A percentile compares a stretch with the other conserved stretches of the same genome.
These are phyloP conservation scores for Saccharomyces hybrid DNA, from an alignment of 1,139 yeast species.

Conservation along the genomic window DNA sequence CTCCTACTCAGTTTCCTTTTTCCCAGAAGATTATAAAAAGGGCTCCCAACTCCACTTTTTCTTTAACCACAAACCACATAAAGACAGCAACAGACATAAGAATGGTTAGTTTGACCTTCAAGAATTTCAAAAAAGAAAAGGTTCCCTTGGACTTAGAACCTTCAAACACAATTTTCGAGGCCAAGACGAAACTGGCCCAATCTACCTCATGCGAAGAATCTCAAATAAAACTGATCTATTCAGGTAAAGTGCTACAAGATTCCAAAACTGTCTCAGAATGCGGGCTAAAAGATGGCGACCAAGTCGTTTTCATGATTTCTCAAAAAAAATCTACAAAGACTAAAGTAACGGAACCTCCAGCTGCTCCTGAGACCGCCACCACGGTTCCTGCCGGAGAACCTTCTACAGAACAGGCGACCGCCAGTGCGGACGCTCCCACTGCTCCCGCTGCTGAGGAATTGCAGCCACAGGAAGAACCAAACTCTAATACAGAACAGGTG, in stretches of 20 bases:
- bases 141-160: conserved; percentile 73
- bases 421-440: conserved; percentile 25
- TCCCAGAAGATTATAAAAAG: background rate
- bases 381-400: conserved; percentile 23
- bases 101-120: conserved; percentile 75
- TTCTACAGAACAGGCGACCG: conserved; percentile 23
- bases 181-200: conserved; percentile 67
- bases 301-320: conserved; percentile 85
- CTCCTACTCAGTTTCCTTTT: background rate
- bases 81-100: background rate
- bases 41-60: background rate
- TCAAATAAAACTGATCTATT: conserved; percentile 83
- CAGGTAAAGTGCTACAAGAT: conserved; percentile 81
- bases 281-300: conserved; percentile 82
- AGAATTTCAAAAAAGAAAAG: conserved; percentile 89
- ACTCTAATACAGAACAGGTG: conserved; percentile 23
- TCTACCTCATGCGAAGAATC: conserved; percentile 62
- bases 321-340: conserved; percentile 26
- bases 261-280: conserved; percentile 64
- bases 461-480: background rate
- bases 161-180: conserved; percentile 57
- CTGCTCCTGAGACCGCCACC: conserved; percentile 13
- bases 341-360: conserved; percentile 24
- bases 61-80: background rate
- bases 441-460: conserved; percentile 17